Base-by-base conservation (phyloP, 2,329 filamentous ascomycete genomes). In the Clarireedia monteithiana region DNA sequence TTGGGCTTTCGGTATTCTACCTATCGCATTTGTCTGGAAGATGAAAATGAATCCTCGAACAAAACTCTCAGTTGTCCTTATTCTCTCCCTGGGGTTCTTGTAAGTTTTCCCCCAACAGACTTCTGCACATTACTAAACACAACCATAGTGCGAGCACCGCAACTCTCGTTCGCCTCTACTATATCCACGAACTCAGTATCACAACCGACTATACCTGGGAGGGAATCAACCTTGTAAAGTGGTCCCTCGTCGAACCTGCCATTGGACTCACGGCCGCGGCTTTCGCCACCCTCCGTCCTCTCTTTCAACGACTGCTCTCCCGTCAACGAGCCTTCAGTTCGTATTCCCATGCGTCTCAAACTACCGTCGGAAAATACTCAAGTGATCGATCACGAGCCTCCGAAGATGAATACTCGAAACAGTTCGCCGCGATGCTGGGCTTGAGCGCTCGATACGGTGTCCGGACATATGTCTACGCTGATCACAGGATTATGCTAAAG, bases 161-260 rank as follows among this genome's bases (percentile, higher is more conserved):
- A 15, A 74, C 73, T 4, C 70, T 75, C 47, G 69, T 75, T 27
- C 72, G 74, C 14, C 71, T 76, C 34, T 69, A 71, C 5, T 76
- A 74, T 60, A 70, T 75, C n/a, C 66, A 67, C 55, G 59, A 67
- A 36, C 66, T 75, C 5, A 64, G 65, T 2, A 60, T 67, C n/a
- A 69, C 68, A 27, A 57, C 58, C 9, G 73, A 76, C 54, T 70
- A 70, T 49, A 64, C 73, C 1, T 74, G 71, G 66, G 68, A 70
- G 54, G 73, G 72, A 56, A 71, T 72, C 15, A 73, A 73, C 59
- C 63, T 75, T 6, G 69, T 71, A 5, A 74, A 75, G 56, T 76
- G 73, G 73, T 74, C 71, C 4, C 73, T 74, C 48, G 67, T 72
- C n/a, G 73, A 75, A 58, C 71, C 70, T 34, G 71, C 70, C 4